phyloP scores from a whole-genome alignment of 768 basidiomycete genomes.

The Lepiota brunneoincarnata region DNA sequence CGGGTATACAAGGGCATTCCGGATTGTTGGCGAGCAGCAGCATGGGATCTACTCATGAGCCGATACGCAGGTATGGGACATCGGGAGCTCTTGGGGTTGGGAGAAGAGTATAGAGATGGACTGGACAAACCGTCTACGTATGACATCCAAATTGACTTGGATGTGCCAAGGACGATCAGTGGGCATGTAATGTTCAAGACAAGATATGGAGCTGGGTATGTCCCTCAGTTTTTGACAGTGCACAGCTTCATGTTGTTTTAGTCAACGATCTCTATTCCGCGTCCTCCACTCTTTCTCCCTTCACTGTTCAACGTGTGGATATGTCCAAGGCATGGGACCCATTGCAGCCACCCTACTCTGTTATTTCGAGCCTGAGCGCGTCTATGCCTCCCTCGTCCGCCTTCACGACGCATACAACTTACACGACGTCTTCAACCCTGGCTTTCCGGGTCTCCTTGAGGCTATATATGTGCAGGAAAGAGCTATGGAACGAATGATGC shows the following conservation, averaged over 20 bases:
- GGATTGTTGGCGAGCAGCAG: slow-evolving; percentile 91
- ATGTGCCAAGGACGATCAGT: slow-evolving; percentile 93
- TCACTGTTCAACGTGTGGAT: slow-evolving; percentile 83
- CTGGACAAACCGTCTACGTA: slow-evolving; percentile 82
- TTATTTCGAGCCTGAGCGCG: slow-evolving; percentile 89
- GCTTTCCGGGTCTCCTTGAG: slow-evolving; percentile 94
- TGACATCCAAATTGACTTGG: slow-evolving; percentile 97
- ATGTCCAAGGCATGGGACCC: slow-evolving; percentile 99
- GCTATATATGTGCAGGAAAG: slow-evolving; percentile 96
- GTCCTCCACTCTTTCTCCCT: slow-evolving; percentile 92
- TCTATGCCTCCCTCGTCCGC: slow-evolving; percentile 81
- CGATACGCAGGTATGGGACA: slow-evolving; percentile 44
- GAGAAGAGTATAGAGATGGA: slow-evolving; percentile 52
- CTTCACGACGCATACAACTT: slow-evolving; percentile 86
- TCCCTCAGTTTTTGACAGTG: slow-evolving; percentile 15
- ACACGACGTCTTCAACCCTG: slow-evolving; percentile 87
- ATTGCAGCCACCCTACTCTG: slow-evolving; percentile 93
- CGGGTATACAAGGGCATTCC: slow-evolving; percentile 95
- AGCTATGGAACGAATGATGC: slow-evolving; percentile 84
- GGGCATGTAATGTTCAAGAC: slow-evolving; percentile 95
- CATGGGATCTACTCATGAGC: slow-evolving; percentile 83
- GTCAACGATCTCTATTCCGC: slow-evolving; percentile 93
- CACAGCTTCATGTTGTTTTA: slow-evolving; percentile 24
- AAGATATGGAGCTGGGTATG: slow-evolving; percentile 92
- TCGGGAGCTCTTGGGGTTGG: slow-evolving; percentile 41